Percentiles rank a stretch among this genome's conserved stretches.
Evolutionary conservation across 2,329 filamentous ascomycete species (phyloP).

Genomic region (Colletotrichum spinosum): DNA sequence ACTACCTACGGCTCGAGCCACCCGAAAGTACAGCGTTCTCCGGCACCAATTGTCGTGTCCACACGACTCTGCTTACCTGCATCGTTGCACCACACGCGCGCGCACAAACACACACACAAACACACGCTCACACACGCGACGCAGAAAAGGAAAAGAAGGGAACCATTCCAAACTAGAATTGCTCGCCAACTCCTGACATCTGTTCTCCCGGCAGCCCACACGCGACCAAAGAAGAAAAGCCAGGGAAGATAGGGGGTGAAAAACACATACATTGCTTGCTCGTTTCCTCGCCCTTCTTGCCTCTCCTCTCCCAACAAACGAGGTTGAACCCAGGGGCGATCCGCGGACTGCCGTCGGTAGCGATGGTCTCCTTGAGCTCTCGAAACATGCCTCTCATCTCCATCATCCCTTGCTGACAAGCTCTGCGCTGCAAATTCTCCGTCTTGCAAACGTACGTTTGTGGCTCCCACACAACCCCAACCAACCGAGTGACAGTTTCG

Average conservation of each 20-base stretch:
- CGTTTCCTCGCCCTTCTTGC: conserved; percentile 9
- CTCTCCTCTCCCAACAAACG: conserved; percentile 3
- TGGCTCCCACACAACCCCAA: not conserved
- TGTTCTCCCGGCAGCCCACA: conserved; percentile 26
- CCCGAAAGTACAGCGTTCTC: too few relatives aligned
- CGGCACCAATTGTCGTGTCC: too few relatives aligned
- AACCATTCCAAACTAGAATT: conserved; percentile 3
- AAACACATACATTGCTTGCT: not conserved
- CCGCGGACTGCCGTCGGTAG: conserved; percentile 16
- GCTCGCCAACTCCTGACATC: conserved; percentile 20
- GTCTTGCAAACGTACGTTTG: not conserved
- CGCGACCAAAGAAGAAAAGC: conserved; percentile 3
- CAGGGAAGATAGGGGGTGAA: not conserved
- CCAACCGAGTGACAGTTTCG: not conserved
- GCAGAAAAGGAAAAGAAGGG: conserved; percentile 9
- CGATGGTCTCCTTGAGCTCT: conserved; percentile 3
- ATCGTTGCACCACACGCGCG: too few relatives aligned
- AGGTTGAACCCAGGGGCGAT: conserved; percentile 17
- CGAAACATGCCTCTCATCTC: conserved; percentile 4
- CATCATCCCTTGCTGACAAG: not conserved
- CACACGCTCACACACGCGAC: not conserved
- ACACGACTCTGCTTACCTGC: too few relatives aligned
- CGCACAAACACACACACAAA: not conserved
- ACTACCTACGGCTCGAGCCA: too few relatives aligned
- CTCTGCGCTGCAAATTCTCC: not conserved